These are phyloP conservation scores for Ocimum tenuiflorum DNA, from an alignment of 257 asterid genomes.

Conservation along the genomic window DNA sequence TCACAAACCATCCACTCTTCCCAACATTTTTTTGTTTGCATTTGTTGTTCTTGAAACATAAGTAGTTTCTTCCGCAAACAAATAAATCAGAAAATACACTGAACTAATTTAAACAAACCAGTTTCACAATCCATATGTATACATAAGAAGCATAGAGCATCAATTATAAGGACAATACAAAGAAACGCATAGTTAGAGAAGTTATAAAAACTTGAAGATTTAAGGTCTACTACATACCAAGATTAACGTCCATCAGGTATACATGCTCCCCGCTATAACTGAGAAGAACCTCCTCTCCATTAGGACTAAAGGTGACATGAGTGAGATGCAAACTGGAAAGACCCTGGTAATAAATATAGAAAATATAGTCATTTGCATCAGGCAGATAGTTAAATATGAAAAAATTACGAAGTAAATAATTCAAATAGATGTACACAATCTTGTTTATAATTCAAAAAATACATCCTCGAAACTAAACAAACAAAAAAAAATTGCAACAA, in stretches of 20 bases:
- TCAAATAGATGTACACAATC: not conserved
- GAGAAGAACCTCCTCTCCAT: slow-evolving; percentile 88
- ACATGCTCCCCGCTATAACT: slow-evolving; percentile 96
- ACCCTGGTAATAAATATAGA: slow-evolving; percentile 47
- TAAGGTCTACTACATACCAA: slow-evolving; percentile 34
- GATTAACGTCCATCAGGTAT: slow-evolving; percentile 81
- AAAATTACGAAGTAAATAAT: not conserved
- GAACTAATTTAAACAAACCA: not conserved
- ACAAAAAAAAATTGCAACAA: not conserved
- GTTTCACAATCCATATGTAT: not conserved
- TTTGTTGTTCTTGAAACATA: too few species aligned
- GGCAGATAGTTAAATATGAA: not conserved
- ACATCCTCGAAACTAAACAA: not conserved
- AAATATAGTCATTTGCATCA: slow-evolving; percentile 14
- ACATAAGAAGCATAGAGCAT: not conserved
- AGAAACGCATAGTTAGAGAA: not conserved
- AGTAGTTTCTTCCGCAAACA: too few species aligned
- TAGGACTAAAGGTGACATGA: slow-evolving; percentile 85
- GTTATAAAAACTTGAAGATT: not conserved
- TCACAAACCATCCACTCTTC: too few species aligned
- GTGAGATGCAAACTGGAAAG: slow-evolving; percentile 72
- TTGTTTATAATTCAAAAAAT: not conserved
- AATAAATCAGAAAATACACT: not conserved
- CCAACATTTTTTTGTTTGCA: too few species aligned
- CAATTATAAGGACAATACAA: not conserved